phyloP scores from a whole-genome alignment of 106 monocot species.

The Platanthera zijinensis region DNA sequence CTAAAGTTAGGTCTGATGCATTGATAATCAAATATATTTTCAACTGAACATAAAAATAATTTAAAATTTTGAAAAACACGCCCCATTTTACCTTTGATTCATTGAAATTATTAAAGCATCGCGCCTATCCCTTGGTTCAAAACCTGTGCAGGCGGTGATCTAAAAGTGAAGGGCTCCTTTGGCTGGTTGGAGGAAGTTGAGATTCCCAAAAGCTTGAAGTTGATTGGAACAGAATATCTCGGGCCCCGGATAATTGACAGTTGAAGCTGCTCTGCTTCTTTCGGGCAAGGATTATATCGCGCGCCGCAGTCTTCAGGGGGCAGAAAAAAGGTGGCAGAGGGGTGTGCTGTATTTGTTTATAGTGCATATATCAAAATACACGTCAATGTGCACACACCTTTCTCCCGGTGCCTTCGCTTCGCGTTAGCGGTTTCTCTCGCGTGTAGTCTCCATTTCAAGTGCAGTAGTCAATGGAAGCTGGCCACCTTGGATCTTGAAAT shows the following conservation, averaged over 20 bases:
- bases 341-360: no score
- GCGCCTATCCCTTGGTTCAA: background rate
- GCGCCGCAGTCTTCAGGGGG: no score
- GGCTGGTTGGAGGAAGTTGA: constrained; percentile 76
- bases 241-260: constrained; percentile 44
- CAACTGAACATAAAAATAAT: no score
- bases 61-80: no score
- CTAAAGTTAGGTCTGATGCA: no score
- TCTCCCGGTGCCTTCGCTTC: no score
- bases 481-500: background rate
- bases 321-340: no score
- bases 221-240: constrained; percentile 42
- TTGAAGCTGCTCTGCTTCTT: background rate
- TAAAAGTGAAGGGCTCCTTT: background rate
- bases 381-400: no score
- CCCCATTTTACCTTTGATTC: no score
- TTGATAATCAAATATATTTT: no score
- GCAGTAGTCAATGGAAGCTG: background rate
- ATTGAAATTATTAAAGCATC: background rate
- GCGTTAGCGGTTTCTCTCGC: no score
- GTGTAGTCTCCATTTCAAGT: background rate
- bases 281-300: background rate
- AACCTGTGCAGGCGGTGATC: constrained; percentile 18
- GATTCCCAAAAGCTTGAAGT: constrained; percentile 35
- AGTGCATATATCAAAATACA: no score